phyloP scores from a whole-genome alignment of 345 rosid species.

The Ceriops decandra region DNA sequence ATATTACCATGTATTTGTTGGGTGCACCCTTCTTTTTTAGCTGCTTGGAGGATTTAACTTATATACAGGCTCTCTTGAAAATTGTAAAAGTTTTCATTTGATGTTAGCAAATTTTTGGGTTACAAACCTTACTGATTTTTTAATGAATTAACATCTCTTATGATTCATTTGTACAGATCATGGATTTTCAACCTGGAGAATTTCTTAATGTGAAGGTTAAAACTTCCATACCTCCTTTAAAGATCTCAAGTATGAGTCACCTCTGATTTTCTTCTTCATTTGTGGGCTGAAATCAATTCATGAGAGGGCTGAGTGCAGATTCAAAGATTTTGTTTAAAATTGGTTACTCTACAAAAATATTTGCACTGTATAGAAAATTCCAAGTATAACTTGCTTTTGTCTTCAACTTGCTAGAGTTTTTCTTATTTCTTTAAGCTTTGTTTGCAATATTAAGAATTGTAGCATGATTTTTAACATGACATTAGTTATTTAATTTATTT shows the following conservation, averaged over 20 bases:
- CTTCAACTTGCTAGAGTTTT: conserved; percentile 1
- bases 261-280: no score
- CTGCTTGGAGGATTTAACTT: not conserved
- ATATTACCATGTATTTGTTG: not conserved
- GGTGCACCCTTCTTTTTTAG: not conserved
- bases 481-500: not conserved
- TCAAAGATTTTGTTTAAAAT: not conserved
- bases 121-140: not conserved
- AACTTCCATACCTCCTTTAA: conserved; percentile 8
- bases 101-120: not conserved
- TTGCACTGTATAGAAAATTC: not conserved
- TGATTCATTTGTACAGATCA: conserved; percentile 46
- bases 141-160: not conserved
- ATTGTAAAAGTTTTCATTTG: not conserved
- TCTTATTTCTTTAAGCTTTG: not conserved
- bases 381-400: not conserved
- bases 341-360: not conserved
- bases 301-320: no score
- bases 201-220: conserved; percentile 73
- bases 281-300: no score
- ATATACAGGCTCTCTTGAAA: not conserved
- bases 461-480: not conserved
- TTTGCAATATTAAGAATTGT: not conserved
- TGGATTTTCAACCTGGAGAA: conserved; percentile 96
- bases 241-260: not conserved